Conservation (phyloP, 805 yeast species). For the Nakazawaea populi region DNA sequence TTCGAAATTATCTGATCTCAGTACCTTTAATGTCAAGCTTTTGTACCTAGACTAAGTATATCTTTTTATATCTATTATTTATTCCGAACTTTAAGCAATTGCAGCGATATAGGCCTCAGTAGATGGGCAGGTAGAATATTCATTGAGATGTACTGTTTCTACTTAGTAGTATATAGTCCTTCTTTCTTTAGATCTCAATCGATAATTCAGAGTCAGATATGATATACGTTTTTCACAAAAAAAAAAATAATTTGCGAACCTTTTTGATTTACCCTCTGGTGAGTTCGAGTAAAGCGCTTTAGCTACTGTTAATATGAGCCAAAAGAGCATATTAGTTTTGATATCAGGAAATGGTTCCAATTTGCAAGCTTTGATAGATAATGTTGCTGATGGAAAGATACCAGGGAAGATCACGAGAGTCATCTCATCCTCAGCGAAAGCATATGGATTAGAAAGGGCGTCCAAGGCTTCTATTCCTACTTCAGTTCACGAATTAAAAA, state of each 20-base stretch:
- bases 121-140: background rate
- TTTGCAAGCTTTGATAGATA: constrained; percentile 88
- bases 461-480: constrained; percentile 63
- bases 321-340: constrained; percentile 53
- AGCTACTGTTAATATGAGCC: background rate
- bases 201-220: background rate
- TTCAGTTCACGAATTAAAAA: constrained; percentile 60
- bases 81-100: background rate
- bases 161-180: background rate
- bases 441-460: constrained; percentile 85
- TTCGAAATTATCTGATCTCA: background rate
- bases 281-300: background rate
- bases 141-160: background rate
- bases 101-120: background rate
- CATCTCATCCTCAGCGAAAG: constrained; percentile 79
- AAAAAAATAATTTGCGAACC: too few relatives aligned
- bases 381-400: constrained; percentile 33
- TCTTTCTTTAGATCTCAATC: background rate
- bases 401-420: constrained; percentile 61
- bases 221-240: background rate
- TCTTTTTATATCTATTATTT: background rate
- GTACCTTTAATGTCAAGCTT: background rate
- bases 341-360: constrained; percentile 97
- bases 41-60: background rate
- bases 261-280: too few relatives aligned